A percentile compares a stretch with the other conserved stretches of the same genome.
Conservation (phyloP, 371 early-diverging fungal genomes). For the Capniomyces stellatus region DNA sequence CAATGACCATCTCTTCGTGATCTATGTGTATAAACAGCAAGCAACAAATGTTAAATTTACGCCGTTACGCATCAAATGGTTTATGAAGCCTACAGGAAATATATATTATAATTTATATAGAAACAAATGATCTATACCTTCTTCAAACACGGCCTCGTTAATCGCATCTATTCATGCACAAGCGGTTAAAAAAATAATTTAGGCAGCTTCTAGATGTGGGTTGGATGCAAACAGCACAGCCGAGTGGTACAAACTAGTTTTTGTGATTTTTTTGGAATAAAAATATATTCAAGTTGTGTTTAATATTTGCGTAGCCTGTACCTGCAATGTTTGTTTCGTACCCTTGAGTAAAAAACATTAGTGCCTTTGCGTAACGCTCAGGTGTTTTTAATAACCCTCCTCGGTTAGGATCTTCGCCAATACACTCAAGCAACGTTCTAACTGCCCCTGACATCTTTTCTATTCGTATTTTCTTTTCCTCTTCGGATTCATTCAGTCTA, state of each 20-base stretch:
- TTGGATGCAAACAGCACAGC: too few relatives aligned
- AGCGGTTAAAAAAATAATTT: not conserved
- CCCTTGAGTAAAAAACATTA: slow-evolving; percentile 91
- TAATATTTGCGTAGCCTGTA: too few relatives aligned
- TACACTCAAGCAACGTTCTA: slow-evolving; percentile 65
- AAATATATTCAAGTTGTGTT: too few relatives aligned
- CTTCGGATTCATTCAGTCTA: slow-evolving; percentile 57
- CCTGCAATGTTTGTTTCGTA: slow-evolving; percentile 74
- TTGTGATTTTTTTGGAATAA: too few relatives aligned
- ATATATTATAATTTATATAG: not conserved
- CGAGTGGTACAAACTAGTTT: too few relatives aligned
- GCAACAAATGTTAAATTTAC: too few relatives aligned
- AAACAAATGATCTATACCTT: slow-evolving; percentile 37
- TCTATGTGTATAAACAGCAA: slow-evolving; percentile 28
- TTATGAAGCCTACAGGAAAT: not conserved
- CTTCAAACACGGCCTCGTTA: slow-evolving; percentile 89
- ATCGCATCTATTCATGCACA: slow-evolving; percentile 37
- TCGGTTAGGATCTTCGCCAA: slow-evolving; percentile 92
- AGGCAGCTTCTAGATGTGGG: too few relatives aligned
- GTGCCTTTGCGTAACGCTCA: slow-evolving; percentile 88
- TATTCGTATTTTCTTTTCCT: slow-evolving; percentile 43
- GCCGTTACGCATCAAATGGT: too few relatives aligned
- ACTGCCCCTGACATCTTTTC: slow-evolving; percentile 71
- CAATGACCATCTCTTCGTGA: slow-evolving; percentile 96
- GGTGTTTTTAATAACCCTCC: slow-evolving; percentile 94